phyloP scores from a whole-genome alignment of 306 rosid species.

The Prunus fruticosa region DNA sequence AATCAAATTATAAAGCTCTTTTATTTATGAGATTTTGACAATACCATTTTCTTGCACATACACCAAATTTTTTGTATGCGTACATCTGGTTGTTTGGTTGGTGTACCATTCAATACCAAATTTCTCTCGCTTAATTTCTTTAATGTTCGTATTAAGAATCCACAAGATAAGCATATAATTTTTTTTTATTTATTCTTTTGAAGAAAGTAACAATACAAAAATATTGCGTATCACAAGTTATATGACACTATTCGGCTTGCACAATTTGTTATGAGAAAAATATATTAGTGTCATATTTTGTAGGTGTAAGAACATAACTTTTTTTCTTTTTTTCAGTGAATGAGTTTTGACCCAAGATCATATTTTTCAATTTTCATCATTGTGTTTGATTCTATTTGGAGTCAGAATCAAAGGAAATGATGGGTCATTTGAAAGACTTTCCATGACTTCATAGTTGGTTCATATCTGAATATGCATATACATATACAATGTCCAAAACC shows the following conservation, averaged over 20 bases:
- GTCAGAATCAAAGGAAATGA: background rate
- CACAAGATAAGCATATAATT: background rate
- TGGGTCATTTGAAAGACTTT: background rate
- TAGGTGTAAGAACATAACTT: too few relatives aligned
- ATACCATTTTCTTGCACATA: background rate
- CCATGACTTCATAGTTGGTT: background rate
- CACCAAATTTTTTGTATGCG: too few relatives aligned
- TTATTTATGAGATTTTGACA: background rate
- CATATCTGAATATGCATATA: background rate
- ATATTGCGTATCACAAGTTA: too few relatives aligned
- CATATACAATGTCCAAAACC: background rate
- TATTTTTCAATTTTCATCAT: background rate
- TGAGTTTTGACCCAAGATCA: too few relatives aligned
- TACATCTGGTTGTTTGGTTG: too few relatives aligned
- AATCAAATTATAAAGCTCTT: background rate
- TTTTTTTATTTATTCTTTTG: background rate
- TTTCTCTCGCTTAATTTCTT: too few relatives aligned
- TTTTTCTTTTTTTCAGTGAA: too few relatives aligned
- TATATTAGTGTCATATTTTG: too few relatives aligned
- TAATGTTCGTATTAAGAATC: background rate
- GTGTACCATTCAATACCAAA: too few relatives aligned
- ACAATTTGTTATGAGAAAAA: background rate
- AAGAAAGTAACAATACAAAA: too few relatives aligned
- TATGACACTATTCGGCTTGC: too few relatives aligned
- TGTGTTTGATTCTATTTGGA: background rate